Percentiles rank a stretch among this genome's conserved stretches.
These are phyloP conservation scores for Teunomyces tritomae DNA, from an alignment of 805 yeast species.

Conservation along the genomic window DNA sequence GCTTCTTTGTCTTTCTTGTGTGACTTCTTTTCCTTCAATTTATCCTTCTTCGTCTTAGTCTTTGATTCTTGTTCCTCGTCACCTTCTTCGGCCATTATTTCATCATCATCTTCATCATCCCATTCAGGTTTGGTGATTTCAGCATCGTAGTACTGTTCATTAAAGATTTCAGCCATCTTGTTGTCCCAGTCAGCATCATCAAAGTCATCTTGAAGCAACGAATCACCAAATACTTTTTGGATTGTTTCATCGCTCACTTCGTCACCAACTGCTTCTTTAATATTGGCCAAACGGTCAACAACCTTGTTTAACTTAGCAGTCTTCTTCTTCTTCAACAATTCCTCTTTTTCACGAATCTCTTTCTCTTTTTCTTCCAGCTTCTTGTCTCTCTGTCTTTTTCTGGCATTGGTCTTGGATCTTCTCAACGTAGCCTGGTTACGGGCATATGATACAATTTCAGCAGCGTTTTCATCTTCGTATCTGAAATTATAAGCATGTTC, in stretches of 20 bases:
- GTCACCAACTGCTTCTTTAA: slow-evolving; percentile 67
- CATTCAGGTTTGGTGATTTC: slow-evolving; percentile 56
- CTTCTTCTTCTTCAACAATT: slow-evolving; percentile 66
- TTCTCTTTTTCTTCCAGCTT: slow-evolving; percentile 53
- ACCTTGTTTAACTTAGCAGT: slow-evolving; percentile 74
- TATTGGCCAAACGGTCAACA: slow-evolving; percentile 63
- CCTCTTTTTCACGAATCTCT: slow-evolving; percentile 55
- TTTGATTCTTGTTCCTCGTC: slow-evolving; percentile 22
- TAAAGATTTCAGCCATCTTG: slow-evolving; percentile 78
- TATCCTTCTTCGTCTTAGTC: slow-evolving; percentile 52
- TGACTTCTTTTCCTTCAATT: slow-evolving; percentile 53
- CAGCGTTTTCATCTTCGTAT: slow-evolving; percentile 86
- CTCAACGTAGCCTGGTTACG: slow-evolving; percentile 91
- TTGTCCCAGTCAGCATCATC: slow-evolving; percentile 89
- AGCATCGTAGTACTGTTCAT: slow-evolving; percentile 73
- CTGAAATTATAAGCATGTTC: slow-evolving; percentile 94
- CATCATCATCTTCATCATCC: slow-evolving; percentile 48
- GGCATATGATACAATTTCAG: slow-evolving; percentile 91
- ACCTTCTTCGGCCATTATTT: slow-evolving; percentile 21
- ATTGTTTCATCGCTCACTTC: slow-evolving; percentile 58
- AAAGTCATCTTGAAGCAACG: slow-evolving; percentile 81
- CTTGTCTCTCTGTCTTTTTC: slow-evolving; percentile 81
- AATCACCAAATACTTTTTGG: slow-evolving; percentile 66
- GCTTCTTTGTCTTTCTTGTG: slow-evolving; percentile 62
- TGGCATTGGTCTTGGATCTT: slow-evolving; percentile 66